Conservation (phyloP, 2,329 filamentous ascomycete species). For the Orbilia javanica region DNA sequence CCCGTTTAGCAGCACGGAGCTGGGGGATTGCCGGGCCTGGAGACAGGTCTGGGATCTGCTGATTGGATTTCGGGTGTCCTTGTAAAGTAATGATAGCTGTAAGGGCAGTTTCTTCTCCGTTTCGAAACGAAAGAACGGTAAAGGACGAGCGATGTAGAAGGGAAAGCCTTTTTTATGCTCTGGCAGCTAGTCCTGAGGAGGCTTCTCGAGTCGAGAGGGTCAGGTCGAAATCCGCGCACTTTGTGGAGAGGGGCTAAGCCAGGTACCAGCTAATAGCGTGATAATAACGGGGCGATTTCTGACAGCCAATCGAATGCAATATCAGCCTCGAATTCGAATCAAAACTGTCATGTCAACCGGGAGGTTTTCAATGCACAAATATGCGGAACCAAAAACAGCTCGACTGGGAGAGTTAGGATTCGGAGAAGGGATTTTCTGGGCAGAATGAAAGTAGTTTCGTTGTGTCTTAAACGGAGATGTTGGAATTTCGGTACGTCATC, state of each 20-base stretch:
- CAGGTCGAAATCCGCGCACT: slow-evolving; percentile 15
- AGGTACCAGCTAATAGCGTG: slow-evolving; percentile 2
- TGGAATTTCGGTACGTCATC: slow-evolving; percentile 47
- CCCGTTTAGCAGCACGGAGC: neutral
- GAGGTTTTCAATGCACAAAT: slow-evolving; percentile 23
- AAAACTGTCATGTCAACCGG: slow-evolving; percentile 38
- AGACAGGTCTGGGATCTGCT: neutral
- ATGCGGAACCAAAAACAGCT: neutral
- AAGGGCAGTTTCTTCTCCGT: slow-evolving; percentile 20
- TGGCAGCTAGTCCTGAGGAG: slow-evolving; percentile 19
- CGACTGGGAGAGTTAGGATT: slow-evolving; percentile 9
- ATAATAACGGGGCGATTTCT: slow-evolving; percentile 39
- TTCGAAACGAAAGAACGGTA: slow-evolving; percentile 48
- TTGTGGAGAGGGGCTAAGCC: slow-evolving; percentile 16
- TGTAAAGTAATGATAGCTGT: slow-evolving; percentile 9
- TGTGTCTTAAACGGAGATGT: slow-evolving; percentile 44
- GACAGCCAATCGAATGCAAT: slow-evolving; percentile 22
- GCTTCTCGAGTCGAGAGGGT: slow-evolving; percentile 28
- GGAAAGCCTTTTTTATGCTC: slow-evolving; percentile 39
- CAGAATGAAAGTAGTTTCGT: slow-evolving; percentile 29
- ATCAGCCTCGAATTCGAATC: slow-evolving; percentile 23
- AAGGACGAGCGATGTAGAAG: slow-evolving; percentile 19
- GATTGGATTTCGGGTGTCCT: slow-evolving; percentile 20
- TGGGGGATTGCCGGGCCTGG: neutral
- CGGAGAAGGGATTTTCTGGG: neutral